Base-by-base conservation (phyloP, 2,329 filamentous ascomycete species). In the Colletotrichum sp. region DNA sequence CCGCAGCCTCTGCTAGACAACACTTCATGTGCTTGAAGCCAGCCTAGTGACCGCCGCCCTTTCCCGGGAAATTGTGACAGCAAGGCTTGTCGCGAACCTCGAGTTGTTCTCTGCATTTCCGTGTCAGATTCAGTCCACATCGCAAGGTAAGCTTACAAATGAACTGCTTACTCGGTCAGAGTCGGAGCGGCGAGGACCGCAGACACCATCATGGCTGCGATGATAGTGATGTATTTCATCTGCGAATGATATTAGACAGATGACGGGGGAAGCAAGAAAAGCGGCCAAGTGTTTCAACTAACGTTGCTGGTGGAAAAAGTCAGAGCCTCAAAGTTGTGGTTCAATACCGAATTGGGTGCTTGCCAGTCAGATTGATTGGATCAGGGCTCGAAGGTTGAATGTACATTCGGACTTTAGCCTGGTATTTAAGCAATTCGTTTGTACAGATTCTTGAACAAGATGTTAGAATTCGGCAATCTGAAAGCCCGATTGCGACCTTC, bases 401-500 rank as follows among this genome's bases (percentile, higher is more conserved):
- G n/a, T 21, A 13, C 6, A 52, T 21, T 7, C 18, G 6, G 44
- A 52, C 44, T 5, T 13, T 13, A 21, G 44, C 0, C n/a, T 52
- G 44, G 10, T 52, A 52, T 52, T 52, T 21, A 24, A 52, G 44
- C 10, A 7, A 7, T 15, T 0, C 3, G 10, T 52, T 7, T 7
- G 6, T 13, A 0, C 44, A 4, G 0, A 5, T 13, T 21, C 4
- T 21, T 52, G 10, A 52, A 7, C n/a, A 7, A 21, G 7, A 13
- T 7, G 1, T 7, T 7, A 7, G 0, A 13, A 3, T 3, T 21
- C 44, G 44, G 44, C 44, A 52, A 52, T 2, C 10, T 13, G 44
- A 52, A 21, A 12, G 44, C 44, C 44, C n/a, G n/a, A 24, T 24
- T 21, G 44, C 10, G 10, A 21, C n/a, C 44, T 5, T 7, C n/a